Percentiles rank a stretch among this genome's conserved stretches.
Evolutionary conservation across 257 asterid genomes (phyloP).

Genomic region (Marsdenia floribunda): DNA sequence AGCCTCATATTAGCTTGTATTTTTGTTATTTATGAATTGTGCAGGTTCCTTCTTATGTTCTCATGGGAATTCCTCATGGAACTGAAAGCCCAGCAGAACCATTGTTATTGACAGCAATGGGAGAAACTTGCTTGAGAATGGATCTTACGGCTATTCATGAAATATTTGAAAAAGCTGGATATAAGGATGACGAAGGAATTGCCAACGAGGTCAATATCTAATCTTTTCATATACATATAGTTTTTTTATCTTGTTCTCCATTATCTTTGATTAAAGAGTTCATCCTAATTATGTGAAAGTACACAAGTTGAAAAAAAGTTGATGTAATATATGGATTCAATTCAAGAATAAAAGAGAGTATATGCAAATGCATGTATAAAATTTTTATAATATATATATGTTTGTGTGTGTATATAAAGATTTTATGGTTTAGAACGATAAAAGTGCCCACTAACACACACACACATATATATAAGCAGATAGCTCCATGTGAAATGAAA

Average conservation of each 20-base stretch:
- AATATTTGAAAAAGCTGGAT: conserved; percentile 63
- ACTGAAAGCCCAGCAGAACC: conserved; percentile 30
- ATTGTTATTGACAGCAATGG: conserved; percentile 38
- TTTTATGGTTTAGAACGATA: neutral
- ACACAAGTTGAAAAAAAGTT: conserved; percentile 8
- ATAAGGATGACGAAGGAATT: conserved; percentile 84
- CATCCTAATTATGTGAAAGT: conserved; percentile 15
- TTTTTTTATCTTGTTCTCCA: neutral
- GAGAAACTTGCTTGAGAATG: conserved; percentile 83
- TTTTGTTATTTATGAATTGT: neutral
- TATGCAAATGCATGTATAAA: conserved; percentile 6
- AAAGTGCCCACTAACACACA: too few relatives aligned
- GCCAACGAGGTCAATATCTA: conserved; percentile 59
- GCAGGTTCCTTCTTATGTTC: conserved; percentile 63
- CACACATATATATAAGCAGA: neutral
- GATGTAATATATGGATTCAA: neutral
- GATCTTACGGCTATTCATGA: conserved; percentile 90
- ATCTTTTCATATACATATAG: neutral
- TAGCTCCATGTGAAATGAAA: neutral
- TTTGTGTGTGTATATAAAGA: too few relatives aligned
- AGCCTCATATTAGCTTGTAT: too few relatives aligned
- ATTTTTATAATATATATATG: neutral
- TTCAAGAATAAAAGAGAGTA: neutral
- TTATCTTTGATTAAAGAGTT: neutral
- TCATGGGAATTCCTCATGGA: conserved; percentile 45